Conservation (phyloP, 305 asterid genomes). For the Galium porrigens region DNA sequence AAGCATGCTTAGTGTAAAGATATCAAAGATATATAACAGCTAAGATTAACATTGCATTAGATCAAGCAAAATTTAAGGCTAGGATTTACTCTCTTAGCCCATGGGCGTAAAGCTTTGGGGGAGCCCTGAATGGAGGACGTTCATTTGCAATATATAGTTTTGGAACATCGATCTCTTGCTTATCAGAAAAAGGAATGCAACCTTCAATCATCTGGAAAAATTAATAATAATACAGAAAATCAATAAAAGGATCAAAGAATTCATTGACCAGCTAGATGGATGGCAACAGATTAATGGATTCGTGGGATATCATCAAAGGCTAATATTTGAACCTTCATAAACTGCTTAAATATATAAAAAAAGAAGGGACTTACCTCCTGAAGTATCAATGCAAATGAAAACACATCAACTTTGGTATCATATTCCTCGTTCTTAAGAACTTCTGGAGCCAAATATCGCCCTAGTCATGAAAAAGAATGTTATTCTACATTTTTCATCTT, state of each 20-base stretch:
- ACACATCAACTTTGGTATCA: conserved; percentile 71
- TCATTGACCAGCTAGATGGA: conserved; percentile 9
- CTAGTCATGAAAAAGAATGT: conserved; percentile 28
- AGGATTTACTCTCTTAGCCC: conserved; percentile 53
- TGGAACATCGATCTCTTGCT: conserved; percentile 51
- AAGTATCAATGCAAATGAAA: conserved; percentile 70
- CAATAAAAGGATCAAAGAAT: conserved; percentile 5
- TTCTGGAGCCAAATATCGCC: conserved; percentile 81
- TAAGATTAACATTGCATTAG: not conserved
- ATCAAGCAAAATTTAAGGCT: conserved; percentile 18
- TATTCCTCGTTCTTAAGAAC: conserved; percentile 66
- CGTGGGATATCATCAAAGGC: no score
- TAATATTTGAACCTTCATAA: no score
- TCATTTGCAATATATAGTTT: conserved; percentile 57
- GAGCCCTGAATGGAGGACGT: conserved; percentile 69
- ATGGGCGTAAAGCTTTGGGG: conserved; percentile 40
- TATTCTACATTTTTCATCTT: conserved; percentile 13
- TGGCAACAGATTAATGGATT: not conserved
- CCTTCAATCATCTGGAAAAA: conserved; percentile 69
- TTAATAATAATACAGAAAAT: conserved; percentile 11
- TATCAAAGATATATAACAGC: not conserved
- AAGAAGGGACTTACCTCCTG: conserved; percentile 45
- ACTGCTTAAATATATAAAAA: not conserved
- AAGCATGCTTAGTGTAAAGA: not conserved
- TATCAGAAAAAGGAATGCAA: conserved; percentile 43